These are phyloP conservation scores for Pythium oligandrum DNA, from an alignment of 352 stramenopile species.

Conservation along the genomic window DNA sequence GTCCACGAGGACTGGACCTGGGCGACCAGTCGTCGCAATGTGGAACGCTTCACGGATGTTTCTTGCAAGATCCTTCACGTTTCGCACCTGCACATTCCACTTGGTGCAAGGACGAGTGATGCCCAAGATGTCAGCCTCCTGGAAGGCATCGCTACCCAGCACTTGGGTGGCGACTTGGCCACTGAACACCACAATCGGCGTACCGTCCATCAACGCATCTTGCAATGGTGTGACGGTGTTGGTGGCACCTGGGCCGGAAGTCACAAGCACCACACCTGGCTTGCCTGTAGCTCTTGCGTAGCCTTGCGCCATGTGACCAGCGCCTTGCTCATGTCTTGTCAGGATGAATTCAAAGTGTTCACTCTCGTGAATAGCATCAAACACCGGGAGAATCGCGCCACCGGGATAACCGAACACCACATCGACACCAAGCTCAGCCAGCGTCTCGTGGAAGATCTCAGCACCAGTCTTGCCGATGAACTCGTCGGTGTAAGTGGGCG, in stretches of 20 bases:
- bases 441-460: slow-evolving; percentile 93
- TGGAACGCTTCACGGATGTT: slow-evolving; percentile 96
- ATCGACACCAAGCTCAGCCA: slow-evolving; percentile 87
- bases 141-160: slow-evolving; percentile 91
- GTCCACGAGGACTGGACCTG: slow-evolving; percentile 93
- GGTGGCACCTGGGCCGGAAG: slow-evolving; percentile 90
- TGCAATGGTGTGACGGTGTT: slow-evolving; percentile 93
- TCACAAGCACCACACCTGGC: slow-evolving; percentile 91
- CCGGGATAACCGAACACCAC: slow-evolving; percentile 94
- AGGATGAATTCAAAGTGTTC: slow-evolving; percentile 80
- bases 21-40: slow-evolving; percentile 90
- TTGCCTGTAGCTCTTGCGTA: slow-evolving; percentile 82
- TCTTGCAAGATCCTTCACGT: slow-evolving; percentile 92
- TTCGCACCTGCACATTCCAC: slow-evolving; percentile 96
- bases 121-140: slow-evolving; percentile 83
- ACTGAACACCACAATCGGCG: slow-evolving; percentile 92
- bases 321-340: slow-evolving; percentile 77
- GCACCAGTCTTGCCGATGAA: slow-evolving; percentile 91
- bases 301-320: slow-evolving; percentile 83
- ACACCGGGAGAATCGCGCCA: slow-evolving; percentile 91
- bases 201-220: slow-evolving; percentile 94
- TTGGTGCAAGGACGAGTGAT: slow-evolving; percentile 92
- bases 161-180: slow-evolving; percentile 92
- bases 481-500: slow-evolving; percentile 58
- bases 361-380: slow-evolving; percentile 93